Evolutionary conservation across 768 basidiomycete genomes (phyloP).

Genomic region (Amanita rimosa): DNA sequence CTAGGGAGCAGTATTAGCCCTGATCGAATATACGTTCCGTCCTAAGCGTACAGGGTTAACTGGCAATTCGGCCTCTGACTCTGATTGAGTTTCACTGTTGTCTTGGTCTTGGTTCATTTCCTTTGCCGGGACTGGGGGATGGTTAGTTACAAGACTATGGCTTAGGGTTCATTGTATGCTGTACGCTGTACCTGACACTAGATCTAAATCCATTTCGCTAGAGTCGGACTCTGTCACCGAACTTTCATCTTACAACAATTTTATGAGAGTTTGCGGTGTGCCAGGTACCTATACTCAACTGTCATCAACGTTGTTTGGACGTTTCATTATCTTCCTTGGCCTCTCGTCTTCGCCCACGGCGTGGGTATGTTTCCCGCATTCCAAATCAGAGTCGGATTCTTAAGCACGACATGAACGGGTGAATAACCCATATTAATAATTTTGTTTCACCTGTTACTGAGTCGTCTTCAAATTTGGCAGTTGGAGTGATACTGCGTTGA

Average conservation of each 20-base stretch:
- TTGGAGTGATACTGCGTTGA: not conserved
- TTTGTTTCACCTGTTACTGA: slow-evolving; percentile 5
- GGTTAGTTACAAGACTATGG: not conserved
- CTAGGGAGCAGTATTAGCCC: slow-evolving; percentile 14
- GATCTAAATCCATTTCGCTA: slow-evolving; percentile 9
- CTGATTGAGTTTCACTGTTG: slow-evolving; percentile 10
- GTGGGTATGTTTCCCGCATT: not conserved
- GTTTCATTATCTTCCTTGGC: slow-evolving; percentile 6
- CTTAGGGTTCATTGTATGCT: not conserved
- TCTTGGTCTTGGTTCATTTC: not conserved
- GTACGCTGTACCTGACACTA: not conserved
- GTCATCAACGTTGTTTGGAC: not conserved
- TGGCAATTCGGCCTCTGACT: slow-evolving; percentile 19
- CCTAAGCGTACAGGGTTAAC: slow-evolving; percentile 14
- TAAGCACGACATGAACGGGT: not conserved
- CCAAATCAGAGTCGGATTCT: slow-evolving; percentile 2
- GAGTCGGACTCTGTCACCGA: slow-evolving; percentile 38
- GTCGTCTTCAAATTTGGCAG: not conserved
- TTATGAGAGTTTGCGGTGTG: slow-evolving; percentile 7
- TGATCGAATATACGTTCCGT: not conserved
- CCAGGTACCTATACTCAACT: not conserved
- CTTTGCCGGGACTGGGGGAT: not conserved
- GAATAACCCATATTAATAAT: not conserved
- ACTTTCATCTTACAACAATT: slow-evolving; percentile 7
- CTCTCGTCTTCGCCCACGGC: slow-evolving; percentile 1